Evolutionary conservation across 768 basidiomycete genomes (phyloP).

Genomic region (Leccinum barrowsii): DNA sequence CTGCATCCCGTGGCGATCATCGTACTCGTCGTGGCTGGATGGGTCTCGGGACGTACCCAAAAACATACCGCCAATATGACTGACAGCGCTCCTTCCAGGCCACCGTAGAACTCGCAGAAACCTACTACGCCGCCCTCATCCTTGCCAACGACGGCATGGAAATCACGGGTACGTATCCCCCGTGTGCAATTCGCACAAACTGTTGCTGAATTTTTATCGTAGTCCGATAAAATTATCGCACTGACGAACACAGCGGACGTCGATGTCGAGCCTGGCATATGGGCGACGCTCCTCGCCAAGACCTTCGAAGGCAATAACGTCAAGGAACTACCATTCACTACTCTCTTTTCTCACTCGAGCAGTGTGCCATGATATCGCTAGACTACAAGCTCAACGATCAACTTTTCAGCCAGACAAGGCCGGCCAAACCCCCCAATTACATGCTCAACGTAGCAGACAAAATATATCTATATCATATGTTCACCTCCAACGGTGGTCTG

Average conservation of each 20-base stretch:
- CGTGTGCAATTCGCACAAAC: not conserved
- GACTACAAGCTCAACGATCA: too few species aligned
- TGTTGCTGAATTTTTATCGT: not conserved
- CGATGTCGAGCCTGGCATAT: constrained; percentile 94
- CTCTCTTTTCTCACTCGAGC: too few species aligned
- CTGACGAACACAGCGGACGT: constrained; percentile 78
- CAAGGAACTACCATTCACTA: too few species aligned
- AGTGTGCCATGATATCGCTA: too few species aligned
- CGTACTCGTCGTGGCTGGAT: constrained; percentile 18
- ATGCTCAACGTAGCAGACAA: too few species aligned
- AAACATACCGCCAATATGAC: not conserved
- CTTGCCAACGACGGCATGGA: constrained; percentile 94
- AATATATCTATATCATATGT: too few species aligned
- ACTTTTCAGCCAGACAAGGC: too few species aligned
- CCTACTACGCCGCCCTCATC: constrained; percentile 84
- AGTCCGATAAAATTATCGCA: constrained; percentile 92
- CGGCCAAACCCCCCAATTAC: too few species aligned
- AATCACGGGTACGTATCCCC: constrained; percentile 53
- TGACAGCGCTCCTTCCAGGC: constrained; percentile 36
- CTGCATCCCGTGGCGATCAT: not conserved
- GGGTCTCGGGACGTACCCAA: constrained; percentile 7
- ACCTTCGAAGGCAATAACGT: too few species aligned
- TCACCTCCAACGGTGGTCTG: too few species aligned
- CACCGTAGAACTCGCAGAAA: constrained; percentile 79
- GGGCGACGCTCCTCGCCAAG: constrained; percentile 78